phyloP scores from a whole-genome alignment of 164 flowering plant species.

The Tetracentron sinense region DNA sequence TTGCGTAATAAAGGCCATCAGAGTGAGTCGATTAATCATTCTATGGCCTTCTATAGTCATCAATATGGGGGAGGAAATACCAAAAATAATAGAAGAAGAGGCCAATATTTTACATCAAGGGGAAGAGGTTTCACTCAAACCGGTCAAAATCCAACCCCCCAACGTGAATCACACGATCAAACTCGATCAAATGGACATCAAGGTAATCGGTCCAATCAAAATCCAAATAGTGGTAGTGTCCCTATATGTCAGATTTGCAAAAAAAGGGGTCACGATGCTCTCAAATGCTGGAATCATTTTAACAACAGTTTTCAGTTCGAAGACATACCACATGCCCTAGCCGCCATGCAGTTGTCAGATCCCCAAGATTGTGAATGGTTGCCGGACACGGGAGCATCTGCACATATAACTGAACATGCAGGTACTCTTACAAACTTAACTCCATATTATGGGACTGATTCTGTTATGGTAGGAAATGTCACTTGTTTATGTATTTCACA shows the following conservation, averaged over 20 bases:
- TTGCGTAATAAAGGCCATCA: no score
- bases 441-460: neutral
- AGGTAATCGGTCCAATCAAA: neutral
- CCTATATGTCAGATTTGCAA: no score
- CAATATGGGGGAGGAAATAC: neutral
- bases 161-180: no score
- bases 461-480: neutral
- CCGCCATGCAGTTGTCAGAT: neutral
- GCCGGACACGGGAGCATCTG: neutral
- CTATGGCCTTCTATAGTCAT: slow-evolving; percentile 3
- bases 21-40: no score
- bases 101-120: no score
- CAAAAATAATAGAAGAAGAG: no score
- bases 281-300: no score
- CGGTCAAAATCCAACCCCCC: neutral
- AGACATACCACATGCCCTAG: neutral
- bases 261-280: no score
- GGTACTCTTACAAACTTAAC: neutral
- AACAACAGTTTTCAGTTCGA: neutral
- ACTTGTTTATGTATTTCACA: neutral
- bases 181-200: no score
- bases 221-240: no score
- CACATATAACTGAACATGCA: neutral
- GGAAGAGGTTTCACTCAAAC: neutral
- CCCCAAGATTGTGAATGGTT: neutral